Conservation (phyloP, 371 early-diverging fungal species). For the Mycotypha africana region DNA sequence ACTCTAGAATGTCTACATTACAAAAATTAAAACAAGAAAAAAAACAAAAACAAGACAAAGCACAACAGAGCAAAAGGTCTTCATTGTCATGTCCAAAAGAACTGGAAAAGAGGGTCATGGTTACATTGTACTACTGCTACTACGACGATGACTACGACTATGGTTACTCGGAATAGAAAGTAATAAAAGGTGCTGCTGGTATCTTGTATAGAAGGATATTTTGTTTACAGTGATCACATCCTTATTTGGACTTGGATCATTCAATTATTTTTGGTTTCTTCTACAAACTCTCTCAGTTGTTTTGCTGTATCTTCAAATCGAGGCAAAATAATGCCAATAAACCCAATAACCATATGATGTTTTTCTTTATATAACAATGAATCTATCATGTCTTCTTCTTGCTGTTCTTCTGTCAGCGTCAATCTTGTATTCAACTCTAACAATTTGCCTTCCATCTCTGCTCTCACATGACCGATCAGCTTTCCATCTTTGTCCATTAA, state of each 20-base stretch:
- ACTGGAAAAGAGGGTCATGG: too few species aligned
- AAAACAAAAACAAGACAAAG: slow-evolving; percentile 1
- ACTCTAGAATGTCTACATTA: too few species aligned
- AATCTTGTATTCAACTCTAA: slow-evolving; percentile 36
- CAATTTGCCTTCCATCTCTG: slow-evolving; percentile 37
- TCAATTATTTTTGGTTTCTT: slow-evolving; percentile 9
- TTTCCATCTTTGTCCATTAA: slow-evolving; percentile 10
- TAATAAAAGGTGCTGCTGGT: too few species aligned
- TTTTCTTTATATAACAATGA: not conserved
- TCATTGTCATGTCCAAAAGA: too few species aligned
- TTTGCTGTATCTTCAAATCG: slow-evolving; percentile 20
- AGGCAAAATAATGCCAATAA: slow-evolving; percentile 39
- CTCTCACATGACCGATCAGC: slow-evolving; percentile 17
- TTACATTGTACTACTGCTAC: too few species aligned
- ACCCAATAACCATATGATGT: slow-evolving; percentile 33
- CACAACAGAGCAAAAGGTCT: too few species aligned
- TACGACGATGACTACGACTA: too few species aligned
- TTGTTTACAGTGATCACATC: slow-evolving; percentile 4
- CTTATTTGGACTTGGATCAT: slow-evolving; percentile 4
- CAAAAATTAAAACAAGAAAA: not conserved
- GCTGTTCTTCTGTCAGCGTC: slow-evolving; percentile 14
- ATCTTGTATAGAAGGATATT: too few species aligned
- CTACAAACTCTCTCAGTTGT: slow-evolving; percentile 20
- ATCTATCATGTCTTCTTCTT: not conserved
- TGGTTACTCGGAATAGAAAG: not conserved